These are phyloP conservation scores for Vigna mungo DNA, from an alignment of 306 rosid genomes.

Conservation along the genomic window DNA sequence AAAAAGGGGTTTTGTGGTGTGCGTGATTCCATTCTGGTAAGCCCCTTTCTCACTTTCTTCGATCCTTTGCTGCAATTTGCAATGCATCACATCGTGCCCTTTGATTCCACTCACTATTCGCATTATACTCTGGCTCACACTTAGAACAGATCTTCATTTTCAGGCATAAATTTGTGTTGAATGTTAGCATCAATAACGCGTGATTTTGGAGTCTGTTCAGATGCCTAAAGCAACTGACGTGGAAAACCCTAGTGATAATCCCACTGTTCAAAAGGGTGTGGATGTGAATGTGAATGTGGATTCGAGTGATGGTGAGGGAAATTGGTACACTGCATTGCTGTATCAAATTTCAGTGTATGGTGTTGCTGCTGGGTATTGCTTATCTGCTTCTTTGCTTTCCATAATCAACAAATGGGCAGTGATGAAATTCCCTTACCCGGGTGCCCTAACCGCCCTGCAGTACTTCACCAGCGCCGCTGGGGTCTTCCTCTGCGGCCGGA, in stretches of 20 bases:
- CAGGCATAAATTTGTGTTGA: neutral
- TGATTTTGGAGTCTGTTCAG: conserved; percentile 42
- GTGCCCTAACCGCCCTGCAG: conserved; percentile 84
- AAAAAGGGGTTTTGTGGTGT: conserved; percentile 16
- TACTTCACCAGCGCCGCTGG: conserved; percentile 88
- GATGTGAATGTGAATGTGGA: conserved; percentile 23
- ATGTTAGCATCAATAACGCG: neutral
- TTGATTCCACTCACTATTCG: conserved; percentile 11
- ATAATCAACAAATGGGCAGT: conserved; percentile 95
- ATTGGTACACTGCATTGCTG: conserved; percentile 53
- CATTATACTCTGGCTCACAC: neutral
- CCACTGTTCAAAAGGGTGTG: conserved; percentile 46
- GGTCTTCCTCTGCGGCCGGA: conserved; percentile 63
- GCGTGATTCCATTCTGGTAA: conserved; percentile 15
- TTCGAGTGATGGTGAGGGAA: conserved; percentile 40
- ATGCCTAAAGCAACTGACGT: conserved; percentile 54
- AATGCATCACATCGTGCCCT: neutral
- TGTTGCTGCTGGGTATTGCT: conserved; percentile 84
- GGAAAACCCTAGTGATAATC: conserved; percentile 55
- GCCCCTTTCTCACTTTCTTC: conserved; percentile 8
- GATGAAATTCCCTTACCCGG: conserved; percentile 92
- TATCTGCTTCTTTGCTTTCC: conserved; percentile 88
- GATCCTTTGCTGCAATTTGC: conserved; percentile 5
- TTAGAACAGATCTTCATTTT: conserved; percentile 1
- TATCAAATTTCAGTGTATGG: conserved; percentile 75